Conservation (phyloP, 73 alveolate genomes). For the Paramecium pentaurelia region DNA sequence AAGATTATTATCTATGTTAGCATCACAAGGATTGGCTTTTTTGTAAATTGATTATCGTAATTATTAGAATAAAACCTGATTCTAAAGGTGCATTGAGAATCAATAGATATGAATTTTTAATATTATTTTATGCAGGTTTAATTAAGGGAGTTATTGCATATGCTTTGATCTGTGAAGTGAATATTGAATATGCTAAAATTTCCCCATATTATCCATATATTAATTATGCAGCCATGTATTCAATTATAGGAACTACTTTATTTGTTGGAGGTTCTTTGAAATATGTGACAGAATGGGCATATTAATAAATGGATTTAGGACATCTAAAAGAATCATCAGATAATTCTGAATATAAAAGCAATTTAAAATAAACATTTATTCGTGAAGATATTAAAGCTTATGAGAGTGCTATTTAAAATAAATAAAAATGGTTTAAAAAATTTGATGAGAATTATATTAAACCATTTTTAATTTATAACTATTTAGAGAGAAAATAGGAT, state of each 20-base stretch:
- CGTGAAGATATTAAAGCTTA: not conserved
- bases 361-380: not conserved
- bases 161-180: constrained; percentile 69
- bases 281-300: not conserved
- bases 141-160: constrained; percentile 89
- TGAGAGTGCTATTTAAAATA: not conserved
- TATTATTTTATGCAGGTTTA: constrained; percentile 79
- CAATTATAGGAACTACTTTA: not conserved
- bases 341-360: not conserved
- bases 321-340: not conserved
- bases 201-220: not conserved
- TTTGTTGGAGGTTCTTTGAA: constrained; percentile 48
- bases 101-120: constrained; percentile 54
- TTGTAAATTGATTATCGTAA: not conserved
- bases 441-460: constrained; percentile 52
- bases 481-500: constrained; percentile 33
- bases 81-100: constrained; percentile 39
- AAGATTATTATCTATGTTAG: not conserved
- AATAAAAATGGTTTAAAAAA: not conserved
- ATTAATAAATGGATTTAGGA: not conserved
- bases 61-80: not conserved
- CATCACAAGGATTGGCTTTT: not conserved
- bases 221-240: not conserved
- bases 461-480: constrained; percentile 54
- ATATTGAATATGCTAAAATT: not conserved